Percentiles rank a stretch among this genome's conserved stretches.
These are phyloP conservation scores for Hura crepitans DNA, from an alignment of 441 rosid species.

Conservation along the genomic window DNA sequence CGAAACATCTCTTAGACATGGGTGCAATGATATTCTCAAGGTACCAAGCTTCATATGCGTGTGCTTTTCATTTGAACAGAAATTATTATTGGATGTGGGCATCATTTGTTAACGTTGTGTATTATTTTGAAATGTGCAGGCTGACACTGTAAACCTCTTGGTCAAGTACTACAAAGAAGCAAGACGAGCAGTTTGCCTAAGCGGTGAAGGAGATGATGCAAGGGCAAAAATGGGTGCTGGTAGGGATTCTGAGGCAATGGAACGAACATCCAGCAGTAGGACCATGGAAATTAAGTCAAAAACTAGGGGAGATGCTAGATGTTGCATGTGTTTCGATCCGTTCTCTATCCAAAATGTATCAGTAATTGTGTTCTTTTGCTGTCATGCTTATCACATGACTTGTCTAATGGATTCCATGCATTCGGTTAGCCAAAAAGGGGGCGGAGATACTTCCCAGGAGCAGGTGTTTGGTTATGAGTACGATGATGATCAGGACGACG, in stretches of 20 bases:
- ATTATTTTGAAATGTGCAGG: slow-evolving; percentile 40
- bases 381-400: slow-evolving; percentile 83
- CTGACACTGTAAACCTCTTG: slow-evolving; percentile 85
- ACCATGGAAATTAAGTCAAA: slow-evolving; percentile 77
- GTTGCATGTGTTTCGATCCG: slow-evolving; percentile 94
- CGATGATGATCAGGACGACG: slow-evolving; percentile 44
- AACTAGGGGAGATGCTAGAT: slow-evolving; percentile 80
- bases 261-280: slow-evolving; percentile 37
- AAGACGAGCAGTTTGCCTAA: slow-evolving; percentile 63
- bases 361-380: slow-evolving; percentile 79
- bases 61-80: slow-evolving; percentile 3
- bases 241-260: slow-evolving; percentile 42
- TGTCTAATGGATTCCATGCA: slow-evolving; percentile 84
- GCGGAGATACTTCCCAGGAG: slow-evolving; percentile 31
- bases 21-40: slow-evolving; percentile 96
- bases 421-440: slow-evolving; percentile 39
- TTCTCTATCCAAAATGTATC: slow-evolving; percentile 77
- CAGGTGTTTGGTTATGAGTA: slow-evolving; percentile 37
- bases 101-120: slow-evolving; percentile 20
- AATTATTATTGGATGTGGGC: background rate
- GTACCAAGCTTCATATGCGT: slow-evolving; percentile 31
- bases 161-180: slow-evolving; percentile 92
- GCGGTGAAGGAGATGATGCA: slow-evolving; percentile 60
- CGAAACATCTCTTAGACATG: slow-evolving; percentile 95
- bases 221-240: slow-evolving; percentile 47